Evolutionary conservation across 176 grass and related monocot species (phyloP), one percentile per base, ranked within the genome.

Genomic region (Hyparrhenia diplandra): DNA sequence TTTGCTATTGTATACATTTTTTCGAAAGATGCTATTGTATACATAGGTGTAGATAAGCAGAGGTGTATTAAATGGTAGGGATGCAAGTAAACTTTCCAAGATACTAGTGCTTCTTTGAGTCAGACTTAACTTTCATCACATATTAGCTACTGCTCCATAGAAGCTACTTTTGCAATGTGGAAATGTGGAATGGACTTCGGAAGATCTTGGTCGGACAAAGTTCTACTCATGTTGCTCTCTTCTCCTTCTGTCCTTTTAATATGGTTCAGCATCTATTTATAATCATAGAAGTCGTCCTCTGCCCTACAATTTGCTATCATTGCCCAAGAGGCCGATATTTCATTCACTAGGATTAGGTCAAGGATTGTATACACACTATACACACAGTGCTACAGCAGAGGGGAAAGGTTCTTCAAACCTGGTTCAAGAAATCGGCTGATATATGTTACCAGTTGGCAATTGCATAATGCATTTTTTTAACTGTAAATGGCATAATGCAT

Each of bases 121-220:
- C 54, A 78, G 10, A 62, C 16, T 62, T 49, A 61, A 78, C 40
- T 29, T 71, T 6, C 30, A 37, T 24, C 8, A 21, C 23, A 32
- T 83, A 37, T 83, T 83, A 59, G 34, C 49, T 69, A 37, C 46
- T 47, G 46, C 63, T 63, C 51, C 42, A 28, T 61, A 36, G 52
- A 78, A 78, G 54, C 23, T 39, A 37, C 66, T n/a, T 64, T 71
- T 71, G 31, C 36, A 41, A 42, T 54, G 42, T 64, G 31, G 12
- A 62, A 54, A 34, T 24, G 57, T 64, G 31, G 14, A 40, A 30
- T 73, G 58, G 2, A 72, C 32, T 78, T 79, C 14, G 31, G 71
- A 71, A 52, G 42, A 55, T 49, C 43, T 32, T 8, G 27, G 73
- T 25, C 25, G 9, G 35, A 43, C 5, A 46, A 47, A 29, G 54